A percentile compares a stretch with the other conserved stretches of the same genome.
phyloP scores from a whole-genome alignment of 2,329 filamentous ascomycete species.

The Davidsoniella virescens region DNA sequence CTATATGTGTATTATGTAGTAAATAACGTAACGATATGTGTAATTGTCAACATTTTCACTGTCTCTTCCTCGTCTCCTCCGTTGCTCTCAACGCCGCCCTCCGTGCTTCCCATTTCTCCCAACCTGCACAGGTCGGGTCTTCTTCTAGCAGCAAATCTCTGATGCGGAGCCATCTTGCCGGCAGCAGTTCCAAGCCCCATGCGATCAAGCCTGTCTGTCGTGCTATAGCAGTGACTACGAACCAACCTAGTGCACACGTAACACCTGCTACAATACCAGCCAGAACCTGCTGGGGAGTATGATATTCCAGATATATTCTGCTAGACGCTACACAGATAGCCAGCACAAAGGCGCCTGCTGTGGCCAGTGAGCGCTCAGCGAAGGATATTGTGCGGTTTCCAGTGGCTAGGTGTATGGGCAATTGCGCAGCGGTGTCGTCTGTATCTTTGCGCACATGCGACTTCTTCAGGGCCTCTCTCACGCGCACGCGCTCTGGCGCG shows the following conservation, averaged over 20 bases:
- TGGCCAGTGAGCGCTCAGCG: constrained; percentile 39
- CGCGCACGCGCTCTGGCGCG: constrained; percentile 44
- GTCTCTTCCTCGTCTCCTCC: not conserved
- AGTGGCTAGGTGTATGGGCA: not conserved
- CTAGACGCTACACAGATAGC: constrained; percentile 62
- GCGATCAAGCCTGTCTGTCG: constrained; percentile 53
- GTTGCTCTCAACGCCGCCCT: constrained; percentile 26
- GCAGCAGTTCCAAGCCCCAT: constrained; percentile 51
- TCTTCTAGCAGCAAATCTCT: constrained; percentile 77
- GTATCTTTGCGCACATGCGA: constrained; percentile 15
- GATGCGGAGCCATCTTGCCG: constrained; percentile 51
- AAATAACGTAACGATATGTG: not conserved
- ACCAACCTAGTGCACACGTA: constrained; percentile 63
- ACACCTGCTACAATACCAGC: constrained; percentile 59
- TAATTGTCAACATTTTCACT: constrained; percentile 1
- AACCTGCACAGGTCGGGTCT: constrained; percentile 79
- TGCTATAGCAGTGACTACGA: constrained; percentile 48
- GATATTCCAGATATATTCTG: constrained; percentile 81
- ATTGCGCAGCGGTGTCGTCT: not conserved
- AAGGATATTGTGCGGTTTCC: constrained; percentile 35
- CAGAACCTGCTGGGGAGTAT: constrained; percentile 76
- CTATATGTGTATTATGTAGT: not conserved
- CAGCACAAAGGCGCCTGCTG: constrained; percentile 38
- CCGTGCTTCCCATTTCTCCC: constrained; percentile 70
- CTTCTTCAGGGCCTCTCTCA: not conserved